These are phyloP conservation scores for Citrullus amarus DNA, from an alignment of 306 rosid genomes.

Conservation along the genomic window DNA sequence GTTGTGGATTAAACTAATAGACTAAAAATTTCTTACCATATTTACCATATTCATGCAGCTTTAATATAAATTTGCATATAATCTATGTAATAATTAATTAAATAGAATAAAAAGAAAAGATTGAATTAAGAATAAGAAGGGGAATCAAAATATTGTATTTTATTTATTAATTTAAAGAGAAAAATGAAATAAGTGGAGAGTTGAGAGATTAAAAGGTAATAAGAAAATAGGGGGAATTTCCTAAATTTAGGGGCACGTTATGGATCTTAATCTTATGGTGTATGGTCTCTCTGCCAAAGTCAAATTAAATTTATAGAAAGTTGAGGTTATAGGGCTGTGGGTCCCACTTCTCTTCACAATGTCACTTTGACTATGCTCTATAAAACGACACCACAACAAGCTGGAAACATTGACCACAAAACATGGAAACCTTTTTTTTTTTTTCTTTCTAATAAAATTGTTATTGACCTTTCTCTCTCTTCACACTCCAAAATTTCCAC, in stretches of 20 bases:
- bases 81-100: no score
- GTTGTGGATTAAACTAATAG: no score
- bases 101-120: not conserved
- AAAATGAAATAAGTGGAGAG: not conserved
- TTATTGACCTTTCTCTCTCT: not conserved
- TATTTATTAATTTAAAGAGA: no score
- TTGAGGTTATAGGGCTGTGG: not conserved
- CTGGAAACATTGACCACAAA: slow-evolving; percentile 35
- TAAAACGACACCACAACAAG: not conserved
- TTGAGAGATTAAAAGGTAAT: not conserved
- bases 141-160: not conserved
- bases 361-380: not conserved
- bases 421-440: slow-evolving; percentile 24
- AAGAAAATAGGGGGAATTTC: not conserved
- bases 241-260: not conserved
- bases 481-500: not conserved
- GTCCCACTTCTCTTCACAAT: not conserved
- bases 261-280: not conserved
- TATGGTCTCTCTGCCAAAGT: not conserved
- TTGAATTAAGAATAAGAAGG: no score
- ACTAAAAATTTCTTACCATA: no score
- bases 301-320: not conserved
- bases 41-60: no score
- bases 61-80: no score
- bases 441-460: not conserved